Conservation (phyloP, 1,284 basidiomycete species). For the Sanghuangporus sanghuang region DNA sequence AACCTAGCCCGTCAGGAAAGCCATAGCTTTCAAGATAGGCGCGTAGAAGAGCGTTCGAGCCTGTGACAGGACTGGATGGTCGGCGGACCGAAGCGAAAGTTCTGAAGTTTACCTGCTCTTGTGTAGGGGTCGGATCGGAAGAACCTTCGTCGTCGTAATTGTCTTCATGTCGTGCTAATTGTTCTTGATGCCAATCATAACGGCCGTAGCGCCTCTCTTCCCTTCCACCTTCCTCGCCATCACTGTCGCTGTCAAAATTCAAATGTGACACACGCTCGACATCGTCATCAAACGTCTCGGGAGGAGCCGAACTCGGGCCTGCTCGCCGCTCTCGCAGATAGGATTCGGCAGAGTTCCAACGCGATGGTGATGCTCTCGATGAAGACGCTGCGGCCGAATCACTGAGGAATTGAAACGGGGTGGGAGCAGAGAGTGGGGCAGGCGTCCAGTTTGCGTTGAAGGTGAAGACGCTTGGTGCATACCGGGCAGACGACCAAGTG, state of each 20-base stretch:
- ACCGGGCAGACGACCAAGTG: background rate
- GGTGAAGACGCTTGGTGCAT: constrained; percentile 7
- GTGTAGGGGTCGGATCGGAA: background rate
- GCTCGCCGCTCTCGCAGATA: background rate
- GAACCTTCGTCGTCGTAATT: background rate
- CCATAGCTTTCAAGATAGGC: constrained; percentile 11
- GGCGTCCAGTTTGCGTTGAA: constrained; percentile 12
- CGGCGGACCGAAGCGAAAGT: background rate
- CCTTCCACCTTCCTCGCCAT: background rate
- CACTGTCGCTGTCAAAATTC: constrained; percentile 4
- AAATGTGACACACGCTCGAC: constrained; percentile 7
- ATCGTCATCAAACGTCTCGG: background rate
- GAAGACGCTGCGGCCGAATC: background rate
- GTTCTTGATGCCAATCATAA: background rate
- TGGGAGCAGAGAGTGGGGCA: background rate
- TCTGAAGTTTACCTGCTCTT: background rate
- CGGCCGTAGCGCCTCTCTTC: background rate
- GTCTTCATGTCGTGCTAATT: background rate
- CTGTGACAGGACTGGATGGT: background rate
- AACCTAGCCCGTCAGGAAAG: constrained; percentile 2
- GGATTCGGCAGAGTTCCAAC: background rate
- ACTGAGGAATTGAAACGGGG: background rate
- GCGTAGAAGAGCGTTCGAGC: background rate
- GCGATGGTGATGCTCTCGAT: background rate
- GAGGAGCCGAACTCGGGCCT: background rate